These are phyloP conservation scores for Daldinia sp. DNA, from an alignment of 2,329 filamentous ascomycete genomes.

Conservation along the genomic window DNA sequence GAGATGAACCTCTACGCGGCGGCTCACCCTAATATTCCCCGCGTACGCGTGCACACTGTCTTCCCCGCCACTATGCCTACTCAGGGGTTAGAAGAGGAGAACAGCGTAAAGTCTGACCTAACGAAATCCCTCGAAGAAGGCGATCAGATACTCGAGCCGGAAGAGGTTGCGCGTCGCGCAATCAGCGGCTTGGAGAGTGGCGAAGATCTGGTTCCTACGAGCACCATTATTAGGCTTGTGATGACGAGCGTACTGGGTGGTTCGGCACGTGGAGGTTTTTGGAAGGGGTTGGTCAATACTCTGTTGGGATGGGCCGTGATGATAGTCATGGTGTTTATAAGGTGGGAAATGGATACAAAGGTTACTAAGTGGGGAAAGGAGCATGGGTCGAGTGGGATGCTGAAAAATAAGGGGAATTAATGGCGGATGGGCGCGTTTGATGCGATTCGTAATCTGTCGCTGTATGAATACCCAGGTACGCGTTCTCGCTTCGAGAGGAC, in stretches of 20 bases:
- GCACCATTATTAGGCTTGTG: constrained; percentile 65
- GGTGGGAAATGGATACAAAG: constrained; percentile 51
- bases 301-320: constrained; percentile 48
- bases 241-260: constrained; percentile 53
- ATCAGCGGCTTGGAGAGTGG: constrained; percentile 69
- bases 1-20: constrained; percentile 57
- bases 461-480: no score
- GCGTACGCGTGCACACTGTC: constrained; percentile 68
- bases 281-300: constrained; percentile 45
- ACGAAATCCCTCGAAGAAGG: constrained; percentile 51
- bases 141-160: constrained; percentile 54
- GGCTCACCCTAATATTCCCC: constrained; percentile 41
- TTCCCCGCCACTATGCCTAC: constrained; percentile 69
- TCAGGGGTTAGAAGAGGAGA: constrained; percentile 57
- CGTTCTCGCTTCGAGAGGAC: neutral
- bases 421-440: neutral
- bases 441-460: no score
- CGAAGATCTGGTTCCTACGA: constrained; percentile 69
- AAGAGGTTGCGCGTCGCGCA: constrained; percentile 66
- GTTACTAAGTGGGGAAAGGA: constrained; percentile 48
- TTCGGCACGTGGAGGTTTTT: constrained; percentile 45
- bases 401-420: constrained; percentile 18
- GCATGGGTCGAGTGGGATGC: constrained; percentile 40
- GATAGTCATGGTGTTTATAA: constrained; percentile 50
- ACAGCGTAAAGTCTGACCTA: constrained; percentile 49